Conservation (phyloP, 208 protist genomes). For the Leishmania gerbilli region DNA sequence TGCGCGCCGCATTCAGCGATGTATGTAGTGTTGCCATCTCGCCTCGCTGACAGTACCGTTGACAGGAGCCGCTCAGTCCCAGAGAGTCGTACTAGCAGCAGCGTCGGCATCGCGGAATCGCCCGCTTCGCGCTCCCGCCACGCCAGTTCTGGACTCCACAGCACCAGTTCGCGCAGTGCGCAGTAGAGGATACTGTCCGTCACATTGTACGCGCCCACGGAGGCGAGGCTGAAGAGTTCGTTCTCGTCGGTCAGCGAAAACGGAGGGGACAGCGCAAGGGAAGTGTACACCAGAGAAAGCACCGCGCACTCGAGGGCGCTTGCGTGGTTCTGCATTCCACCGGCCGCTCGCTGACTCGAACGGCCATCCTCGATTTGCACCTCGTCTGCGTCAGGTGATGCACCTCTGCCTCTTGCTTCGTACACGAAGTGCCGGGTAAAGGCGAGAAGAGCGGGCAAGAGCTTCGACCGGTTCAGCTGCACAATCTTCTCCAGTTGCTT, state of each 20-base stretch:
- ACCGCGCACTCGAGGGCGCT: not conserved
- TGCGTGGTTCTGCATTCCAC: not conserved
- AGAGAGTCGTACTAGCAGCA: constrained; percentile 1
- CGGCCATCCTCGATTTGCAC: too few relatives aligned
- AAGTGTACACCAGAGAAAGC: not conserved
- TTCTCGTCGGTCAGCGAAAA: too few relatives aligned
- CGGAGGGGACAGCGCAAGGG: constrained; percentile 8
- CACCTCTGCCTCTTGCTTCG: not conserved
- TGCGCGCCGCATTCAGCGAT: not conserved
- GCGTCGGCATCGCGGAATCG: not conserved
- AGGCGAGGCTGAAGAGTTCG: not conserved
- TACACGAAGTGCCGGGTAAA: not conserved
- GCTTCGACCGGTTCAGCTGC: constrained; percentile 2
- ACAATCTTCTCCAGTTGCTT: constrained; percentile 12
- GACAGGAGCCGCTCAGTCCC: constrained; percentile 1
- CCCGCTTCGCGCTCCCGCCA: not conserved
- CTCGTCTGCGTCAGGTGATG: not conserved
- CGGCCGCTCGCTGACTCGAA: too few relatives aligned
- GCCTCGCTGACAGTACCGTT: not conserved
- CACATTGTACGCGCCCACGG: not conserved
- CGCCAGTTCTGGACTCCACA: not conserved
- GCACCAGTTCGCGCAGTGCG: constrained; percentile 4
- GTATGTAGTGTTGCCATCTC: not conserved
- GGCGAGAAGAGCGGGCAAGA: not conserved
- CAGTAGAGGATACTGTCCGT: not conserved